Percentiles rank a stretch among this genome's conserved stretches.
These are phyloP conservation scores for Gracilaria caudata DNA, from an alignment of 23 red algal species.

Conservation along the genomic window DNA sequence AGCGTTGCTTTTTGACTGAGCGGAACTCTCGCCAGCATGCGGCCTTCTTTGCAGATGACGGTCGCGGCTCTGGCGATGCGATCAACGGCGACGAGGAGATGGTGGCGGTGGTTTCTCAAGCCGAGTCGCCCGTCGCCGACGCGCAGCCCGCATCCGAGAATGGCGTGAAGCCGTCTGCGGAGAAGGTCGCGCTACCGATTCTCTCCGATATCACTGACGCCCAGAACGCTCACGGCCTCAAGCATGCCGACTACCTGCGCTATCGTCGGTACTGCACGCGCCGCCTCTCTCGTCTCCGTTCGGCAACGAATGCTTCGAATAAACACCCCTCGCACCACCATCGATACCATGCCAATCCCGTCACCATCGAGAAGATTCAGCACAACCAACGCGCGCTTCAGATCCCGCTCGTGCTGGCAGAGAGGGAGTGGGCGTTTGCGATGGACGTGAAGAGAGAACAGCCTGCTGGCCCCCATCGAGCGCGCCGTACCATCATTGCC, in stretches of 20 bases:
- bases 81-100: not conserved
- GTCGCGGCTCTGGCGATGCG: not conserved
- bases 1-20: too few relatives aligned
- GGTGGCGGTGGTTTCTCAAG: not conserved
- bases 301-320: slow-evolving; percentile 9
- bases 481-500: slow-evolving; percentile 40
- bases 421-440: slow-evolving; percentile 85
- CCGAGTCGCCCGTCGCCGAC: not conserved
- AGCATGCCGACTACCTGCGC: slow-evolving; percentile 82
- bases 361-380: slow-evolving; percentile 26
- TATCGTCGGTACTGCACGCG: slow-evolving; percentile 87
- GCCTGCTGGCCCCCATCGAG: slow-evolving; percentile 24
- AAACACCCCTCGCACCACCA: slow-evolving; percentile 32
- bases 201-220: slow-evolving; percentile 45
- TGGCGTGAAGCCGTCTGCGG: not conserved
- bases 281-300: slow-evolving; percentile 63
- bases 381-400: slow-evolving; percentile 55
- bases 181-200: slow-evolving; percentile 47
- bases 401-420: slow-evolving; percentile 77
- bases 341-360: slow-evolving; percentile 42
- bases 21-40: too few relatives aligned
- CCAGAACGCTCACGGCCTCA: slow-evolving; percentile 77
- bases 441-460: slow-evolving; percentile 86
- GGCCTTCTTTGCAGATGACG: too few relatives aligned
- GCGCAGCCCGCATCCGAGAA: not conserved